Conservation (phyloP, 2,329 filamentous ascomycete genomes). For the Myriosclerotinia scirpicola region DNA sequence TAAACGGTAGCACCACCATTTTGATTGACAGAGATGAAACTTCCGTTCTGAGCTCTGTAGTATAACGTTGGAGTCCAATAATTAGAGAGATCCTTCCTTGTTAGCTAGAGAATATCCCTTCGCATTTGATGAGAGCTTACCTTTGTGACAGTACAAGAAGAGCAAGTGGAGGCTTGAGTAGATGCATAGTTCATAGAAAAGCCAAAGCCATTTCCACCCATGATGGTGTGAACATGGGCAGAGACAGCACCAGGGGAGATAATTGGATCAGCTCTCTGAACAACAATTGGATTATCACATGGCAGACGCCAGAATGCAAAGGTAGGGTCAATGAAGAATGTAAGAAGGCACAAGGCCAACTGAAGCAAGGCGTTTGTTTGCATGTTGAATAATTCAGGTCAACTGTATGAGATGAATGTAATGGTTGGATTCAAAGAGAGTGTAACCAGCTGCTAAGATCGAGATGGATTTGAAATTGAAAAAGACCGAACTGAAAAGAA, state of each 20-base stretch:
- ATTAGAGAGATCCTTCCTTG: constrained; percentile 51
- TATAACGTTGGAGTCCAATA: constrained; percentile 68
- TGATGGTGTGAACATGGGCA: constrained; percentile 59
- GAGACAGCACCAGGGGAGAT: constrained; percentile 54
- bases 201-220: constrained; percentile 62
- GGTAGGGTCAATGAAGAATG: constrained; percentile 17
- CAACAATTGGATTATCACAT: constrained; percentile 41
- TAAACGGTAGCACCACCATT: constrained; percentile 57
- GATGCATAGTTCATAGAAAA: constrained; percentile 53
- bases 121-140: constrained; percentile 33
- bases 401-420: background rate
- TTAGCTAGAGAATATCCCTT: background rate
- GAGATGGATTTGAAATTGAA: background rate
- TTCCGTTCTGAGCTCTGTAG: constrained; percentile 54
- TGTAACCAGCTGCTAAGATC: constrained; percentile 14
- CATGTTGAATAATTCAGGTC: constrained; percentile 1
- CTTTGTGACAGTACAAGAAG: constrained; percentile 59
- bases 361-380: constrained; percentile 1
- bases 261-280: constrained; percentile 60
- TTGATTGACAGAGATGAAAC: constrained; percentile 48
- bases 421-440: background rate
- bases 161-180: constrained; percentile 56
- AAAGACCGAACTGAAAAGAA: background rate
- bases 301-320: constrained; percentile 52
- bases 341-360: constrained; percentile 17